These are phyloP conservation scores for Cryptomeria japonica DNA, from an alignment of 75 land plant species.

Conservation along the genomic window DNA sequence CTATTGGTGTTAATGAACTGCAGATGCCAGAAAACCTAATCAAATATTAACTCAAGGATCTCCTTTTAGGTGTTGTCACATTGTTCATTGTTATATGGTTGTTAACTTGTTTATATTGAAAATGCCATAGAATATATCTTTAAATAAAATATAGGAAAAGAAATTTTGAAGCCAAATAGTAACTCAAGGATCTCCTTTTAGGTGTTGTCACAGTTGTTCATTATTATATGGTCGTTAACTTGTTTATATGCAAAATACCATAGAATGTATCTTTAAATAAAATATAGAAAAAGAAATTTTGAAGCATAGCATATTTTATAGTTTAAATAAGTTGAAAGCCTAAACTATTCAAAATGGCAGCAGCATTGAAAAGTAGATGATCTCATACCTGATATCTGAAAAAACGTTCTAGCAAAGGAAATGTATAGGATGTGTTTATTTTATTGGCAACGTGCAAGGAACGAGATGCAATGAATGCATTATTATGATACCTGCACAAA, in stretches of 20 bases:
- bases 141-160: too few species aligned
- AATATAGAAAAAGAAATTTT: not conserved
- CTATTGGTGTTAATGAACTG: not conserved
- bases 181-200: not conserved
- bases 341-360: not conserved
- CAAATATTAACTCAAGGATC: not conserved
- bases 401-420: constrained; percentile 58
- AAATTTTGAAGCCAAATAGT: too few species aligned
- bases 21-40: not conserved
- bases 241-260: not conserved
- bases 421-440: constrained; percentile 64
- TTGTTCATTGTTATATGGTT: not conserved
- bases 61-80: not conserved
- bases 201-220: not conserved
- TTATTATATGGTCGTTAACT: not conserved
- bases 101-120: not conserved
- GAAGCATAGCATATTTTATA: not conserved
- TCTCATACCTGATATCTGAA: constrained; percentile 70
- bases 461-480: constrained; percentile 69
- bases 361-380: constrained; percentile 1
- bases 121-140: not conserved
- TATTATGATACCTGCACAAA: constrained; percentile 73
- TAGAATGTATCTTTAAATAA: not conserved
- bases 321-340: not conserved
- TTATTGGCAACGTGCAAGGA: constrained; percentile 68